Evolutionary conservation across 1,284 basidiomycete species (phyloP), one percentile per base, ranked within the genome.

Genomic region (Tilletia horrida): DNA sequence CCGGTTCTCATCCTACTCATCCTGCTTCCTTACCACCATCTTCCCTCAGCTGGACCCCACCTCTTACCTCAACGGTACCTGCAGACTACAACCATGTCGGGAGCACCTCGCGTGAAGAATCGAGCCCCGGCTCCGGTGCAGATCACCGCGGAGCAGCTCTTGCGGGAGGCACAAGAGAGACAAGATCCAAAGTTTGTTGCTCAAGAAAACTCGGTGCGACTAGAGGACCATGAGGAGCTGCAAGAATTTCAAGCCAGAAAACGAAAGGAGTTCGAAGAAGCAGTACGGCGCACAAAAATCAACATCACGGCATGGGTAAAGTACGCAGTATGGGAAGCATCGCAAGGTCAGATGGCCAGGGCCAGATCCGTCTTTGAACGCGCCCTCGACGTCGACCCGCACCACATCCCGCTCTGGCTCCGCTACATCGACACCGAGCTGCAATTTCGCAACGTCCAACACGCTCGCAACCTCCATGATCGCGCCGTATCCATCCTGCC

Each of bases 361-460:
- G 82, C 93, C 13, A 87, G 96, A 25, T 97, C 93, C 13, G 90
- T 99, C 57, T 98, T 92, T 77, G 95, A 99, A 83, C 90, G 96
- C 75, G 94, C 95, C 0, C 85, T 99, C 67, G 96, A 98, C 79
- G 92, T 97, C 67, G 94, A 97, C 81, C 87, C 93, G 0, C 87
- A 92, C 45, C 90, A 89, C 66, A 86, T 92, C 40, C 91, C 93
- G 73, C 85, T 98, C 71, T 99, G 96, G 96, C 85, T 96, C 67
- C 89, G 88, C 73, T 98, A 98, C 84, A 91, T 91, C n/a, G 96
- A 98, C 83, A 93, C 93, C 88, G 96, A 98, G 83, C 87, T 99
- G 72, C 97, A 96, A 84, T 90, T 91, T 23, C 89, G 95, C 72
- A 97, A 98, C 79, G 91, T 98, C 62, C 91, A 97, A 80, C 95